These are phyloP conservation scores for Silene latifolia DNA, from an alignment of 148 eudicot species.

Conservation along the genomic window DNA sequence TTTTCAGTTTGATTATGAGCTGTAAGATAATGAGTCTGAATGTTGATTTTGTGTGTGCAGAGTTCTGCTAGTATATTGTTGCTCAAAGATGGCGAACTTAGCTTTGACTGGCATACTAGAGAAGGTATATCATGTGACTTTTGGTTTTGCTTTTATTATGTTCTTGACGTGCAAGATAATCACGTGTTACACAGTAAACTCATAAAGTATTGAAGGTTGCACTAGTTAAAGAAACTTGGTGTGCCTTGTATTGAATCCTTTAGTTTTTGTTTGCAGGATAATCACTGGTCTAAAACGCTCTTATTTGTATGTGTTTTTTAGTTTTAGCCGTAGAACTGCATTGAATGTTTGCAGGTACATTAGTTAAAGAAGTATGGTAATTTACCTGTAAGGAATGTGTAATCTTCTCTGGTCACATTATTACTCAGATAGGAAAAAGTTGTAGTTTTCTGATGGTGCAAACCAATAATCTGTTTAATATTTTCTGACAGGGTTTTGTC, in stretches of 20 bases:
- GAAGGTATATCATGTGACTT: slow-evolving; percentile 47
- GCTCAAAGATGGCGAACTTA: slow-evolving; percentile 60
- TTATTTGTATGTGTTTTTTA: no score
- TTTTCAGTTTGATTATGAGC: neutral
- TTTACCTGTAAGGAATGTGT: no score
- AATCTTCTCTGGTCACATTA: neutral
- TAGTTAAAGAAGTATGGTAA: no score
- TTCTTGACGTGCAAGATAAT: neutral
- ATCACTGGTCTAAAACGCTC: no score
- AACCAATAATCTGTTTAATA: neutral
- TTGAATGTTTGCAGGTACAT: no score
- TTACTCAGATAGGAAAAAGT: neutral
- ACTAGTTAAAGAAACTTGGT: no score
- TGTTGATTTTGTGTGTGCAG: slow-evolving; percentile 15
- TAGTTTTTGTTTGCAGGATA: neutral
- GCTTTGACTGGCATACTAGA: slow-evolving; percentile 73
- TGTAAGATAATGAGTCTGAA: neutral
- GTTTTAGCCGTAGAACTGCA: no score
- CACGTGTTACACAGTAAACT: neutral
- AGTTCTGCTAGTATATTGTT: slow-evolving; percentile 12
- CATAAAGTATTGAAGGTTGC: no score
- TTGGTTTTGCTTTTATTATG: neutral
- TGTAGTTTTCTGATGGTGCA: neutral
- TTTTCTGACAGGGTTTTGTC: neutral
- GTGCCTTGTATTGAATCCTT: neutral